Percentiles rank a stretch among this genome's conserved stretches.
These are phyloP conservation scores for Pseudocercospora pini-densiflorae DNA, from an alignment of 2,329 filamentous ascomycete genomes.

Conservation along the genomic window DNA sequence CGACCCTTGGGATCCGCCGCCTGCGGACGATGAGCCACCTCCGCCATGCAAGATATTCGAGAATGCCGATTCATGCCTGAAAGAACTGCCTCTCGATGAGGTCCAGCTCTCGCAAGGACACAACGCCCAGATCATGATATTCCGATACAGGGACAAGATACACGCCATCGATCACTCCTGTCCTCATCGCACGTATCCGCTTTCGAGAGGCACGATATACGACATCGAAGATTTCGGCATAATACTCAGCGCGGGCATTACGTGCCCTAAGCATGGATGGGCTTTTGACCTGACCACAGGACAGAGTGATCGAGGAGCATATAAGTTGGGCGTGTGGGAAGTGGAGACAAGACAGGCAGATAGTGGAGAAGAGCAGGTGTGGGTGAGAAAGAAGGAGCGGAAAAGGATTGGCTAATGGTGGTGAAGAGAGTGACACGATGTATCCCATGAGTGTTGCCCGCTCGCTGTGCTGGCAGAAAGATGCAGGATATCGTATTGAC, in stretches of 20 bases:
- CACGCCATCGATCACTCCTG: conserved; percentile 74
- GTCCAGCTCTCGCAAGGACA: conserved; percentile 39
- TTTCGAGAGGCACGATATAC: conserved; percentile 66
- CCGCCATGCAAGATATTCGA: conserved; percentile 62
- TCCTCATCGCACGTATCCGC: conserved; percentile 69
- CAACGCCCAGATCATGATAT: conserved; percentile 67
- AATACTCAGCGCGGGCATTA: conserved; percentile 64
- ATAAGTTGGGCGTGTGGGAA: conserved; percentile 68
- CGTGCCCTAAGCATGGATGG: conserved; percentile 73
- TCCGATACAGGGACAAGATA: conserved; percentile 66
- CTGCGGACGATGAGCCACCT: conserved; percentile 35
- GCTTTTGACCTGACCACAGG: conserved; percentile 72
- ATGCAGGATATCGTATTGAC: not conserved
- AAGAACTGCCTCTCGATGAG: conserved; percentile 47
- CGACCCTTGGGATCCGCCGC: conserved; percentile 48
- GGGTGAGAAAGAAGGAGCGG: conserved; percentile 43
- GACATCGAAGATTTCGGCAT: conserved; percentile 76
- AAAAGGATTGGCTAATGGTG: conserved; percentile 24
- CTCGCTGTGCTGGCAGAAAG: not conserved
- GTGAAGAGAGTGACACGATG: not conserved
- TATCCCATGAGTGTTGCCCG: too few relatives aligned
- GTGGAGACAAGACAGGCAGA: conserved; percentile 52
- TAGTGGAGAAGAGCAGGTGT: conserved; percentile 31
- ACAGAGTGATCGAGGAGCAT: conserved; percentile 63
- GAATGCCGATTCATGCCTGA: conserved; percentile 6